phyloP scores from a whole-genome alignment of 345 rosid genomes.

The Populus simonii region DNA sequence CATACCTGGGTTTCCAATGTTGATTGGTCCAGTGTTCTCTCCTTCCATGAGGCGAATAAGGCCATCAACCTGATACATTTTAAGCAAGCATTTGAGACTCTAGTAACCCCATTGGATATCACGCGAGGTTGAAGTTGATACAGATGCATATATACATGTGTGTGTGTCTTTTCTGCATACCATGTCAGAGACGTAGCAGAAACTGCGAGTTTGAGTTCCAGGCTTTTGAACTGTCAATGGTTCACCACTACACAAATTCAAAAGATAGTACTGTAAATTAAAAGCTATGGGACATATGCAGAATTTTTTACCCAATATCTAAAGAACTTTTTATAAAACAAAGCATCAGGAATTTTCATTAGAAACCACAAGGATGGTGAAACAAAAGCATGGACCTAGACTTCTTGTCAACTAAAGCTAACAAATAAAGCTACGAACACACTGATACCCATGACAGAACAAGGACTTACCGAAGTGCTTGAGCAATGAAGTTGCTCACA shows the following conservation, averaged over 20 bases:
- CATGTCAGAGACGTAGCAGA: conserved; percentile 96
- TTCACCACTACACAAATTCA: conserved; percentile 57
- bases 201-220: conserved; percentile 96
- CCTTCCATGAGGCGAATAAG: conserved; percentile 97
- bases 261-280: not conserved
- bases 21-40: conserved; percentile 91
- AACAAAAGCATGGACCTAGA: not conserved
- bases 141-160: too few relatives aligned
- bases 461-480: conserved; percentile 73
- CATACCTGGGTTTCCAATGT: conserved; percentile 92
- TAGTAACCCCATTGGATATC: not conserved
- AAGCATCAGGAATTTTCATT: not conserved
- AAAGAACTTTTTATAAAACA: too few relatives aligned
- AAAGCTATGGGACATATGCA: not conserved
- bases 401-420: not conserved
- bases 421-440: not conserved
- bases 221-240: conserved; percentile 92
- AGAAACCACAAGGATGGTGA: not conserved
- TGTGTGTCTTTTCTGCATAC: conserved; percentile 25
- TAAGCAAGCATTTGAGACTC: not conserved
- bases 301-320: too few relatives aligned
- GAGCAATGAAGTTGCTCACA: conserved; percentile 99
- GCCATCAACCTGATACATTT: conserved; percentile 64
- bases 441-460: not conserved
- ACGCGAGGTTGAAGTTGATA: not conserved